Base-by-base conservation (phyloP, 331 rosid species). In the Quercus lobata region DNA sequence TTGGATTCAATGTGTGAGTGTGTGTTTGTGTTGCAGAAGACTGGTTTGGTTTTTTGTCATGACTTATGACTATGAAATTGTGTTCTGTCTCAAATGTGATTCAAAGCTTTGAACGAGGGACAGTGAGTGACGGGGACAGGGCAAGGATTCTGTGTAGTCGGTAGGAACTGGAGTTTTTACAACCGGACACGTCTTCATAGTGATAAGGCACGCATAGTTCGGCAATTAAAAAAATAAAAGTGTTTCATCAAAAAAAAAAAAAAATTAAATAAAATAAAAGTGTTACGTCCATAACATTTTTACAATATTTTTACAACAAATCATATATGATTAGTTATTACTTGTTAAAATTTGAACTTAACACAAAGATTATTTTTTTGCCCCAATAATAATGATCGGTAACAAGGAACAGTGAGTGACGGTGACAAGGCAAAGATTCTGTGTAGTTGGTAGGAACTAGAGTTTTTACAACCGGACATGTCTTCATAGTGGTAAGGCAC, bases 351-450 rank as follows among this genome's bases (percentile, higher is more conserved):
- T 1, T 34, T 35, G 8, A 35, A 35, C 2, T 0, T 35, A 35
- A 35, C 0, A 35, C 0, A 35, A 35, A 35, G 0, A 35, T 35
- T 1, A 6, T 0, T 35, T 35, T 35, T 35, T 35, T 35, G 6
- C 2, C 0, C 2, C 0, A 34, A 34, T 0, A 35, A 35, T 35
- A 35, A 35, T 0, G 6, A 6, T 0, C 0, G 29, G 29, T 27
- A 27, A 35, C 35, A 5, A 53, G 15, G 7, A 16, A 16, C 60
- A 24, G 44, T 15, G 75, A 52, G 53, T 9, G 54, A 49, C 17
- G 17, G 54, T 25, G 75, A 9, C 15, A 21, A 34, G 62, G 61
- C 27, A 19, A 53, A 3, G 14, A 61, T 61, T 27, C 8, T 14
- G 2, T 25, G 41, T 1, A 17, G 69, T 62, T 12, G 12, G 21